Base-by-base conservation (phyloP, 1,139 yeast genomes). In the Scheffersomyces insectosa region DNA sequence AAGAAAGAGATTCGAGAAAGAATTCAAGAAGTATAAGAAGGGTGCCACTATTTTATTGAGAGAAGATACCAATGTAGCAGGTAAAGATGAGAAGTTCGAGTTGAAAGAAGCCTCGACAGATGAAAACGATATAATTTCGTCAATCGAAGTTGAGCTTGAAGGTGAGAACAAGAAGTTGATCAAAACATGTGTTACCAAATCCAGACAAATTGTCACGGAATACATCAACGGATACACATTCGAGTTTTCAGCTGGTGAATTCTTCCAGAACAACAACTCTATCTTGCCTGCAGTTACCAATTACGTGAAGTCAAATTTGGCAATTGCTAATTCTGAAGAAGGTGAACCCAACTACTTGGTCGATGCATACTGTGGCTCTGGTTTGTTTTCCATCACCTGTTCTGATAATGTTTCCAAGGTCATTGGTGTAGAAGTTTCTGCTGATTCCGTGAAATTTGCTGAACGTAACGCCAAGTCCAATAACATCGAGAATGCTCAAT, bases 341-440 rank as follows among this genome's bases (percentile, higher is more conserved):
- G 69, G 68, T 5, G 79, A 80, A 11, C 75, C 67, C 8, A 69
- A 66, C 49, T 90, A 84, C 62, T 71, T 93, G 42, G 97, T 93
- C 25, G 99, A 93, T 64, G 97, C 99, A 0, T 93, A 93, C 68
- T 93, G 99, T 73, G 99, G 99, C 3, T 88, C 97, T 3, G 99
- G 99, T 0, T 70, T 93, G 40, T 93, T 93, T 63, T 87, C 96
- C 46, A 85, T 93, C 43, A 83, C 97, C 6, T 86, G 96, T 56
- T 84, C 95, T 20, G 68, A 78, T 16, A 84, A 87, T 35, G 96
- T 90, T 11, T 84, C 86, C 37, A 78, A 79, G 52, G 96, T 90
- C 2, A 80, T 89, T 51, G 99, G 99, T 28, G 99, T 93, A 23
- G 99, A 93, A 64, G 91, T 93, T 9, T 84, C 95, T 41, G 93